Base-by-base conservation (phyloP, 495 filamentous ascomycete genomes). In the Aspergillus biplanus region DNA sequence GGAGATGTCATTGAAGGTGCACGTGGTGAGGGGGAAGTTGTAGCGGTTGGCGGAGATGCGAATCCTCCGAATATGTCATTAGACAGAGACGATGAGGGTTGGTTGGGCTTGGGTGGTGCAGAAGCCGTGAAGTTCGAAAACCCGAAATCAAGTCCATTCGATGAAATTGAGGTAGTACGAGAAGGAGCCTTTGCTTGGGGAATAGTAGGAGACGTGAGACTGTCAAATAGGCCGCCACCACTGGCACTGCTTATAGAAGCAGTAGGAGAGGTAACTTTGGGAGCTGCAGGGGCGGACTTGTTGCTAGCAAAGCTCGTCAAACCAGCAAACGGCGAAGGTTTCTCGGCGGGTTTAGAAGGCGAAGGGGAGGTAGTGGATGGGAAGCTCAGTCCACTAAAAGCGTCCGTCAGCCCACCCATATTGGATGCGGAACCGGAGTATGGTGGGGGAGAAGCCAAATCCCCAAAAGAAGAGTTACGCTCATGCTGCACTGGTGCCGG, bases 51-150 rank as follows among this genome's bases (percentile, higher is more conserved):
- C 35, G 89, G 81, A 0, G 86, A 78, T 16, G 90, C 86, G 64
- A 97, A 86, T 63, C 93, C 93, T 67, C 93, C 93, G 67, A 97
- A 96, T 8, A 97, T 81, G 69, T 96, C 92, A 52, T 81, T 80
- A 7, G 83, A 84, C 18, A 80, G 68, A 44, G 67, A 73, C 27
- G 79, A 73, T 47, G 78, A 74, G 11, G 80, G 74, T 54, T 81
- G 81, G 74, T 59, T 78, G 67, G 18, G 80, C 61, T 56, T 81
- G 71, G 66, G 79, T 12, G 77, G 60, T 1, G 80, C 59, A 5
- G 80, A 67, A 16, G 83, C 72, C 6, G 83, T 66, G 56, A 82
- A 74, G 55, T 73, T 75, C 12, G 75, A 68, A 18, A 86, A 84
- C 34, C 78, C 77, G 33, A 86, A 82, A 33, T 84, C 84, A 46